Base-by-base conservation (phyloP, 306 rosid genomes). In the Vigna hirtella region DNA sequence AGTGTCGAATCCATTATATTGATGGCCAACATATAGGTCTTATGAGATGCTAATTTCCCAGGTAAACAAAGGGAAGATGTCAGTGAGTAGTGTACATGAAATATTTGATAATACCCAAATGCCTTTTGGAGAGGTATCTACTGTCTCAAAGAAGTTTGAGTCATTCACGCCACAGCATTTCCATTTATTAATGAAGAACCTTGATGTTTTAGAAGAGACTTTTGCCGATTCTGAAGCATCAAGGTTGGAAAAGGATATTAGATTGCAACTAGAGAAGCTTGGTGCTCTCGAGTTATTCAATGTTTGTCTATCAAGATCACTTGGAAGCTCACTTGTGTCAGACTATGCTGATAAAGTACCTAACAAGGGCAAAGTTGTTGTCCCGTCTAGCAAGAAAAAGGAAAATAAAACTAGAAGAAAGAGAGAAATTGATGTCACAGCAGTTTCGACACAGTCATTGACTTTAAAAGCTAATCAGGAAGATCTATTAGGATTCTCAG, bases 261-360 rank as follows among this genome's bases (percentile, higher is more conserved):
- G 85, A 14, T 50, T 67, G 84, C 93, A 90, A 63, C 80, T 92
- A 56, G 90, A 85, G 72, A 90, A 85, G 87, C 93, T 94, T 64
- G 98, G 98, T 76, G 97, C 85, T 26, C 89, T 92, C 1, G 85
- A 87, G 45, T 84, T 92, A 49, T 94, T 90, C 42, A 70, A 90
- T 28, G 64, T 83, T 50, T 84, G 90, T 81, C 83, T 94, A 48
- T 88, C 88, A 7, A 88, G 87, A 55, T 82, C 89, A 30, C 82
- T 82, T 55, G 81, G 85, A 82, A 66, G 81, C 70, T 85, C 97
- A 13, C 55, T 24, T 42, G 22, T 70, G 72, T 72, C 77, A 28
- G 84, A 81, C 62, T 72, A 70, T 30, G 50, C 81, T 17, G 74
- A 74, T 50, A 51, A 75, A 79, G 74, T 64, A 5, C 81, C 79